A percentile compares a stretch with the other conserved stretches of the same genome.
phyloP scores from a whole-genome alignment of 805 yeast genomes.

The Candida coleopterorum region DNA sequence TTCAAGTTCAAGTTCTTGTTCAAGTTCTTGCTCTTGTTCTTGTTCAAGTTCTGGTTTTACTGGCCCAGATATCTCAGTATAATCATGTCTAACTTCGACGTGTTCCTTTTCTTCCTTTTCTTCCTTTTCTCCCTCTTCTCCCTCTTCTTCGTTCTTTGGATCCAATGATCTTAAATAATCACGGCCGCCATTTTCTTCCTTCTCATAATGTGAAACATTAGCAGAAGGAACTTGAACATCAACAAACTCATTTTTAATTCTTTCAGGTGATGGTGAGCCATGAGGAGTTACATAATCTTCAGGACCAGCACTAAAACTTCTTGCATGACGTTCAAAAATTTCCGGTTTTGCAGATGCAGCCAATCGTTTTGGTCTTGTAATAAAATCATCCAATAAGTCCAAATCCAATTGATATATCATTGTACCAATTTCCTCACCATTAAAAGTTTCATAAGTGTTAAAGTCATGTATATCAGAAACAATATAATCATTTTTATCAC shows the following conservation, averaged over 20 bases:
- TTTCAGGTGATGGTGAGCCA: slow-evolving; percentile 18
- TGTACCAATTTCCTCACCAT: slow-evolving; percentile 48
- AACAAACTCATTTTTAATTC: slow-evolving; percentile 17
- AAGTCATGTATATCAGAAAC: slow-evolving; percentile 42
- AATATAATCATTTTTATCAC: slow-evolving; percentile 73
- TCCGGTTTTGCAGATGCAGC: slow-evolving; percentile 9
- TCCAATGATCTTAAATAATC: slow-evolving; percentile 13
- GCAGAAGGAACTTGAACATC: slow-evolving; percentile 27
- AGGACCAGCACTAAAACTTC: slow-evolving; percentile 34
- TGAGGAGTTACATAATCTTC: slow-evolving; percentile 28
- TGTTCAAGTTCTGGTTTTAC: not conserved
- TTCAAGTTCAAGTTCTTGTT: not conserved
- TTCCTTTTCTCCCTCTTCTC: not conserved
- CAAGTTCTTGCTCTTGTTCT: slow-evolving; percentile 1
- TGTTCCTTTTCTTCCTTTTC: not conserved
- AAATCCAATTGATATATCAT: slow-evolving; percentile 62
- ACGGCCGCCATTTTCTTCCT: not conserved
- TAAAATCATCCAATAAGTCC: slow-evolving; percentile 32
- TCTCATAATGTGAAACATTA: slow-evolving; percentile 10
- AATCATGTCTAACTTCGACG: not conserved
- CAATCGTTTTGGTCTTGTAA: slow-evolving; percentile 9
- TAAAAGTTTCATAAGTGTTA: slow-evolving; percentile 48
- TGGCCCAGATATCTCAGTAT: not conserved
- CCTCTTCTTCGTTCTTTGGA: slow-evolving; percentile 1
- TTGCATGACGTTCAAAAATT: slow-evolving; percentile 25